A percentile compares a stretch with the other conserved stretches of the same genome.
Evolutionary conservation across 2,329 filamentous ascomycete species (phyloP).

Genomic region (Stenocarpella maydis): DNA sequence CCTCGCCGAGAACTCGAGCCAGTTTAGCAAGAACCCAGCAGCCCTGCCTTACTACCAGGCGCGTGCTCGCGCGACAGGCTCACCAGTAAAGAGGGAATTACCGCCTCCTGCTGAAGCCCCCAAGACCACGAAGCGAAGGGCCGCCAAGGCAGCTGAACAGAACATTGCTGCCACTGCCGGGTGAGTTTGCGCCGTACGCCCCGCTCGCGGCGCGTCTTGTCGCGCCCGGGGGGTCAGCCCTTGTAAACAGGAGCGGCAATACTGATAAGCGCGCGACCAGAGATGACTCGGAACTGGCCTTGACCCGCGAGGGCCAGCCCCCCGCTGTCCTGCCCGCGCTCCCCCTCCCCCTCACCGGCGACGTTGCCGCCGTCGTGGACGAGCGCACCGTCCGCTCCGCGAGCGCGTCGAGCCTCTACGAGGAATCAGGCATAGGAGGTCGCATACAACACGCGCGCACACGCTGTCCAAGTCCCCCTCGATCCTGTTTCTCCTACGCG

Average conservation of each 20-base stretch:
- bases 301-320: constrained; percentile 60
- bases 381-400: constrained; percentile 71
- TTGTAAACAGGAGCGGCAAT: constrained; percentile 20
- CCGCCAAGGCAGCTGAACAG: constrained; percentile 56
- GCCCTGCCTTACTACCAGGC: constrained; percentile 80
- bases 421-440: constrained; percentile 72
- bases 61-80: constrained; percentile 65
- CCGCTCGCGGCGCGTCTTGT: constrained; percentile 15
- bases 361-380: constrained; percentile 80
- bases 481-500: constrained; percentile 73
- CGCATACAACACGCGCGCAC: constrained; percentile 72
- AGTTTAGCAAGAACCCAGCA: constrained; percentile 68
- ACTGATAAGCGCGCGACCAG: constrained; percentile 37
- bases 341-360: constrained; percentile 81
- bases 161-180: constrained; percentile 46
- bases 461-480: constrained; percentile 75
- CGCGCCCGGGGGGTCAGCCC: neutral
- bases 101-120: constrained; percentile 50
- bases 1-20: constrained; percentile 73
- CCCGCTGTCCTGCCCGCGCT: constrained; percentile 64
- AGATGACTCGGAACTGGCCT: constrained; percentile 50
- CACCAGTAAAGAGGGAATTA: constrained; percentile 67
- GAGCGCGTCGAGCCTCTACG: constrained; percentile 71
- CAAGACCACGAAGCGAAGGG: constrained; percentile 56
- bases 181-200: constrained; percentile 48